A percentile compares a stretch with the other conserved stretches of the same genome.
Conservation (phyloP, 2,329 filamentous ascomycete genomes). For the Aspergillus sergii region DNA sequence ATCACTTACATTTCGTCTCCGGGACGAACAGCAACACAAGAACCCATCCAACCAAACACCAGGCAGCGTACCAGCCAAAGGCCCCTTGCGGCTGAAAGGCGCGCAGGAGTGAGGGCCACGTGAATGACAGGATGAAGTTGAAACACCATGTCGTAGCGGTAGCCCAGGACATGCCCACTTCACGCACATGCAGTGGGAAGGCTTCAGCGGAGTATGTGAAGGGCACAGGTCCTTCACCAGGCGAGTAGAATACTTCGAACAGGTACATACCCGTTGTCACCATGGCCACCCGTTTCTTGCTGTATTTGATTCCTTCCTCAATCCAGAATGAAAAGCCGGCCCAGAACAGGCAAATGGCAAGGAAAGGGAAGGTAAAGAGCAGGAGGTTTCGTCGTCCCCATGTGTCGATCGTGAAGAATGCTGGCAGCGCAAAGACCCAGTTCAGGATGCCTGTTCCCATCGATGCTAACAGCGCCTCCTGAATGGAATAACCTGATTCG, state of each 20-base stretch:
- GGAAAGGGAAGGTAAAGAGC: constrained; percentile 64
- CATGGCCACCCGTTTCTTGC: constrained; percentile 42
- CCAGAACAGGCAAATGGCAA: constrained; percentile 50
- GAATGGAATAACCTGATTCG: constrained; percentile 55
- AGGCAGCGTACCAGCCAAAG: constrained; percentile 60
- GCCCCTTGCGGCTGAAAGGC: constrained; percentile 57
- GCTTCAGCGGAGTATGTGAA: constrained; percentile 68
- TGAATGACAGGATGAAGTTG: constrained; percentile 57
- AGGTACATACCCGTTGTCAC: constrained; percentile 48
- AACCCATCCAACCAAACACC: constrained; percentile 58
- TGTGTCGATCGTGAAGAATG: constrained; percentile 67
- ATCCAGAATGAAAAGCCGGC: constrained; percentile 57
- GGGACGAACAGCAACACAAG: constrained; percentile 56
- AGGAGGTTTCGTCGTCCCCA: constrained; percentile 66
- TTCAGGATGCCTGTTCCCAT: constrained; percentile 68
- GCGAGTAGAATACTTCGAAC: constrained; percentile 56
- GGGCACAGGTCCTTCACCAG: constrained; percentile 64
- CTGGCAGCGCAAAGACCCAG: constrained; percentile 66
- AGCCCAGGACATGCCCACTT: constrained; percentile 63
- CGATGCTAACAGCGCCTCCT: constrained; percentile 60
- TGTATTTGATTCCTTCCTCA: constrained; percentile 31
- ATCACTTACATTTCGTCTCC: constrained; percentile 49
- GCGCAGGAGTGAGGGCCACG: constrained; percentile 53
- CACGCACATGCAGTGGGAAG: constrained; percentile 63
- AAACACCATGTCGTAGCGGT: constrained; percentile 61